Evolutionary conservation across 768 basidiomycete species (phyloP).

Genomic region (Trametes sanguinea): DNA sequence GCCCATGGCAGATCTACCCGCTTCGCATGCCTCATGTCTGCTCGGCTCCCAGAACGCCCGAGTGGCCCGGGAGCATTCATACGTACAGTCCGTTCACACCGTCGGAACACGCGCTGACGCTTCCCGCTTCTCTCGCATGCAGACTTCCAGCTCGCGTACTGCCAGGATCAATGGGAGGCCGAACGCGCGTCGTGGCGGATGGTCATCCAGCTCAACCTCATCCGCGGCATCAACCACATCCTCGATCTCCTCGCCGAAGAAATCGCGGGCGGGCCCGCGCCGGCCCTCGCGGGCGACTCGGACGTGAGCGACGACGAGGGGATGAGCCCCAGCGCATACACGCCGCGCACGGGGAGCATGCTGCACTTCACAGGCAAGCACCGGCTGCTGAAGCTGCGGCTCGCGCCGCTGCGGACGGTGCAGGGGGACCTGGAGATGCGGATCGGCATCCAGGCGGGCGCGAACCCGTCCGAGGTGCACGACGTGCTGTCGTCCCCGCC

Average conservation of each 20-base stretch:
- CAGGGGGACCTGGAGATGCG: slow-evolving; percentile 60
- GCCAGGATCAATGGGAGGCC: slow-evolving; percentile 58
- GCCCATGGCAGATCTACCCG: not conserved
- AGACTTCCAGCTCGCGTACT: slow-evolving; percentile 78
- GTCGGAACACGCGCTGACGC: not conserved
- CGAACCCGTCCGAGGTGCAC: slow-evolving; percentile 30
- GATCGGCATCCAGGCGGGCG: slow-evolving; percentile 60
- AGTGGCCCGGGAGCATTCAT: not conserved
- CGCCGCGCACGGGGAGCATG: slow-evolving; percentile 9
- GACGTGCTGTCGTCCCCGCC: slow-evolving; percentile 17
- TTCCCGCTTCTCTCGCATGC: not conserved
- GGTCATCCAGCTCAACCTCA: slow-evolving; percentile 79
- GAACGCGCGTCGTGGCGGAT: slow-evolving; percentile 79
- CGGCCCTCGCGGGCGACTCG: slow-evolving; percentile 8
- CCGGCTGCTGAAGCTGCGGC: slow-evolving; percentile 55
- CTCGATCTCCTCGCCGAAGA: slow-evolving; percentile 62
- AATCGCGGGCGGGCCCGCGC: slow-evolving; percentile 39
- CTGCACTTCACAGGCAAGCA: slow-evolving; percentile 62
- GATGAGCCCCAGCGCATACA: not conserved
- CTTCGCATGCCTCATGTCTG: not conserved
- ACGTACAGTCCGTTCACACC: not conserved
- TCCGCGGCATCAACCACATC: slow-evolving; percentile 68
- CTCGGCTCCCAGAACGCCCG: not conserved
- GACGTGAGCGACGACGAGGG: slow-evolving; percentile 21
- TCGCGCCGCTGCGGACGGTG: slow-evolving; percentile 57